These are phyloP conservation scores for Suhomyces sp. DNA, from an alignment of 805 yeast species.

Conservation along the genomic window DNA sequence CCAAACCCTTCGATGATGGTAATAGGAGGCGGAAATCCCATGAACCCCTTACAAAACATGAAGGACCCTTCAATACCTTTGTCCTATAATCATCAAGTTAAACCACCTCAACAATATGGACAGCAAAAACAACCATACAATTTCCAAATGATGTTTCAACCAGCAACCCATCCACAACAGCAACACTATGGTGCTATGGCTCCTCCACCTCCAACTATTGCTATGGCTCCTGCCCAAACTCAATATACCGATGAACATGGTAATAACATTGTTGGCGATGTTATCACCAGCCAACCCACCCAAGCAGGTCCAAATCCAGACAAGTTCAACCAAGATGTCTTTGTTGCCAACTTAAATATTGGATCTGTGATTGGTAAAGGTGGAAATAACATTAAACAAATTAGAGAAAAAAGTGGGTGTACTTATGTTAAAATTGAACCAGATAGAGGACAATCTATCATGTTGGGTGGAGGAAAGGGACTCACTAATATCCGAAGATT, in stretches of 20 bases:
- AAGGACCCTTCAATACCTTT: slow-evolving; percentile 4
- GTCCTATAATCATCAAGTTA: slow-evolving; percentile 7
- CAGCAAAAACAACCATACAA: slow-evolving; percentile 31
- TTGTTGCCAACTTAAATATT: slow-evolving; percentile 72
- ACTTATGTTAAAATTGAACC: slow-evolving; percentile 72
- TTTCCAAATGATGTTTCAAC: slow-evolving; percentile 43
- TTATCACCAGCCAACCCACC: slow-evolving; percentile 40
- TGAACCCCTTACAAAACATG: slow-evolving; percentile 17
- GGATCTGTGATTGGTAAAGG: slow-evolving; percentile 87
- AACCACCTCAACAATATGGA: slow-evolving; percentile 14
- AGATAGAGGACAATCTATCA: slow-evolving; percentile 50
- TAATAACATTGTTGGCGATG: slow-evolving; percentile 43
- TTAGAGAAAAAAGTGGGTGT: slow-evolving; percentile 69
- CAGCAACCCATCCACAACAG: slow-evolving; percentile 34
- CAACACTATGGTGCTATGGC: slow-evolving; percentile 20
- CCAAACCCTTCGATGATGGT: slow-evolving; percentile 22
- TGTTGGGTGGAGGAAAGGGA: slow-evolving; percentile 46
- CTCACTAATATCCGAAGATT: slow-evolving; percentile 52
- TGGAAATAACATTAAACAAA: slow-evolving; percentile 77
- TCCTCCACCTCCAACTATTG: slow-evolving; percentile 13
- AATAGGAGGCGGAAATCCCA: slow-evolving; percentile 18
- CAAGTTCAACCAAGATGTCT: slow-evolving; percentile 65
- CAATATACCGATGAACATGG: slow-evolving; percentile 46
- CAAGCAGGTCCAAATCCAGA: slow-evolving; percentile 40
- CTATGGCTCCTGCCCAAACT: slow-evolving; percentile 17